Evolutionary conservation across 352 stramenopile genomes (phyloP).

Genomic region (Pilasporangium apinafurcum): DNA sequence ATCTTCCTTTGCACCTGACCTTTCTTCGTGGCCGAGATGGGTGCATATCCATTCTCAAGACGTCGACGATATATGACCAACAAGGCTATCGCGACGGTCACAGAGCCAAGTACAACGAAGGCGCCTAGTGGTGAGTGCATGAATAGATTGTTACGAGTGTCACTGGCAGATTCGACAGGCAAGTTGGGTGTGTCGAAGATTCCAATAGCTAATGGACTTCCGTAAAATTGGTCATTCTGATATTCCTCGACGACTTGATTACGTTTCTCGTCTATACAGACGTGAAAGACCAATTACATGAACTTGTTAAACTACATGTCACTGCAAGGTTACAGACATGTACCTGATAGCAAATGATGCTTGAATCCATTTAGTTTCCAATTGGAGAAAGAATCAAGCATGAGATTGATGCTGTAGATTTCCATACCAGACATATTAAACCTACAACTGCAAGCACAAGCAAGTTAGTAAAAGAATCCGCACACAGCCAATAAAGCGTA

Average conservation of each 20-base stretch:
- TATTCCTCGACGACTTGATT: conserved; percentile 51
- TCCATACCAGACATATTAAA: conserved; percentile 58
- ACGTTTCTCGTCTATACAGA: conserved; percentile 31
- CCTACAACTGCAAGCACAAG: conserved; percentile 28
- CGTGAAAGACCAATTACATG: background rate
- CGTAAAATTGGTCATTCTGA: conserved; percentile 49
- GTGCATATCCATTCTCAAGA: conserved; percentile 57
- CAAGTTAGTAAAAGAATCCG: background rate
- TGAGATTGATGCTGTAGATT: conserved; percentile 61
- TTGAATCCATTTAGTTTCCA: conserved; percentile 59
- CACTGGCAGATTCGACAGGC: conserved; percentile 20
- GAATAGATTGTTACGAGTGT: conserved; percentile 14
- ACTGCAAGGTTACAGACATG: too few relatives aligned
- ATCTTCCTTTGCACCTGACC: conserved; percentile 23
- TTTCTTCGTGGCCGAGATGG: conserved; percentile 35
- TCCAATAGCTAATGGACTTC: conserved; percentile 50
- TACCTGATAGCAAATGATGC: conserved; percentile 43
- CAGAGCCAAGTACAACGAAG: conserved; percentile 35
- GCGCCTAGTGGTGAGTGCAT: conserved; percentile 23
- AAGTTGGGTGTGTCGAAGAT: conserved; percentile 47
- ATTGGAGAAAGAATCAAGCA: conserved; percentile 12
- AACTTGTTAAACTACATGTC: background rate
- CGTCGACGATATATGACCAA: conserved; percentile 49
- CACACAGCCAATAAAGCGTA: background rate
- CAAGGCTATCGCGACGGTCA: conserved; percentile 35